Conservation (phyloP, 1,284 basidiomycete species). For the Fistulinella cinereoalba region DNA sequence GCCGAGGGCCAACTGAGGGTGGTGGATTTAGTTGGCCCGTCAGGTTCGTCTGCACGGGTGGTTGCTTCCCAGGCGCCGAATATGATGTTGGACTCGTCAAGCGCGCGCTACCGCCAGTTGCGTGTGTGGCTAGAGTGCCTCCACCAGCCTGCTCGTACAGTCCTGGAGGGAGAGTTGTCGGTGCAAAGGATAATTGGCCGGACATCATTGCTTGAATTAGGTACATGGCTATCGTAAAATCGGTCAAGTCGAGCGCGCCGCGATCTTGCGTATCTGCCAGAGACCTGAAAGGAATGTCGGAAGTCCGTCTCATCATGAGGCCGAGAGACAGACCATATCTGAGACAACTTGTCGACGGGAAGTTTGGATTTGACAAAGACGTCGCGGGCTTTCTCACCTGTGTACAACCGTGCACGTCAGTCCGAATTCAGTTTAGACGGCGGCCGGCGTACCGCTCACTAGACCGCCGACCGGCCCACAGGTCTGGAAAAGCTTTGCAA, state of each 20-base stretch:
- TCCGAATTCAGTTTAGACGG: not conserved
- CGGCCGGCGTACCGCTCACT: slow-evolving; percentile 57
- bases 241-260: slow-evolving; percentile 84
- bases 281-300: slow-evolving; percentile 54
- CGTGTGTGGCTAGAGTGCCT: slow-evolving; percentile 49
- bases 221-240: slow-evolving; percentile 97
- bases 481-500: slow-evolving; percentile 73
- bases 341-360: slow-evolving; percentile 83
- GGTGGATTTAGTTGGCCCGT: slow-evolving; percentile 49
- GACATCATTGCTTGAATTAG: slow-evolving; percentile 93
- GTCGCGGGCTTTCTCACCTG: slow-evolving; percentile 86
- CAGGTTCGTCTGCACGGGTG: slow-evolving; percentile 53
- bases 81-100: slow-evolving; percentile 46
- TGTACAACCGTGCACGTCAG: slow-evolving; percentile 28
- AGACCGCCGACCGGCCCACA: slow-evolving; percentile 76
- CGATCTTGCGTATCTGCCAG: slow-evolving; percentile 94
- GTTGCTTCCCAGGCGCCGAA: slow-evolving; percentile 30
- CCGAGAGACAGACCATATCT: slow-evolving; percentile 76
- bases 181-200: slow-evolving; percentile 71
- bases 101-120: slow-evolving; percentile 59
- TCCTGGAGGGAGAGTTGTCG: slow-evolving; percentile 78
- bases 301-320: slow-evolving; percentile 1
- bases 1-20: slow-evolving; percentile 25
- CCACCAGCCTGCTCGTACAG: slow-evolving; percentile 85
- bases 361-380: slow-evolving; percentile 94